phyloP scores from a whole-genome alignment of 1,284 basidiomycete genomes.

The Ustilago hordei region DNA sequence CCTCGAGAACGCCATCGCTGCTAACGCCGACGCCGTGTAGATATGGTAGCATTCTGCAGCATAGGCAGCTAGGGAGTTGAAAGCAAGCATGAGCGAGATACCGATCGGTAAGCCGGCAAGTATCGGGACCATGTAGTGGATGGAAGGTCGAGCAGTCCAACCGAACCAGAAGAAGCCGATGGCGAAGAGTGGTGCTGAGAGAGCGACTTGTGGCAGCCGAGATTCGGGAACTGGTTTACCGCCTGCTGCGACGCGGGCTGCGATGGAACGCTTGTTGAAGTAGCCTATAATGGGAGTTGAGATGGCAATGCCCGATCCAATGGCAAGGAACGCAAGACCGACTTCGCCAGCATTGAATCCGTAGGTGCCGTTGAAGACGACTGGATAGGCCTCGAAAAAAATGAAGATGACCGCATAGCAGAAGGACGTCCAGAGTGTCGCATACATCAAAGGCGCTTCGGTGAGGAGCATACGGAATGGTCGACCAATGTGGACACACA shows the following conservation, averaged over 20 bases:
- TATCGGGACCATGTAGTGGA: conserved; percentile 51
- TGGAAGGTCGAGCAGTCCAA: conserved; percentile 42
- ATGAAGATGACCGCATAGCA: conserved; percentile 52
- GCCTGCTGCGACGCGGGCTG: conserved; percentile 24
- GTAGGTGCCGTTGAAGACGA: conserved; percentile 44
- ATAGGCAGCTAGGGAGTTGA: conserved; percentile 49
- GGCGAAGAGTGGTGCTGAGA: conserved; percentile 37
- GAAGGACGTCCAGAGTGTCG: conserved; percentile 44
- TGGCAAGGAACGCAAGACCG: conserved; percentile 44
- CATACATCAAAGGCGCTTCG: conserved; percentile 47
- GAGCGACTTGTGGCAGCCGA: conserved; percentile 31
- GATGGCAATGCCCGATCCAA: conserved; percentile 44
- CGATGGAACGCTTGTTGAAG: conserved; percentile 40
- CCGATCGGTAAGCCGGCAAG: conserved; percentile 40
- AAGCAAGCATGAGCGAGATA: conserved; percentile 34
- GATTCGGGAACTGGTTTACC: conserved; percentile 43
- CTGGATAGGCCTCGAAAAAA: conserved; percentile 54
- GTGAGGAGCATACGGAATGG: conserved; percentile 49
- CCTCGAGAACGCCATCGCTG: conserved; percentile 49
- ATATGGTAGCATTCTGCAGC: conserved; percentile 49
- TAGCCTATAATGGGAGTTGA: conserved; percentile 37
- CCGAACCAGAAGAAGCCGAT: conserved; percentile 54
- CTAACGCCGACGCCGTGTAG: conserved; percentile 49
- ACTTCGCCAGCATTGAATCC: conserved; percentile 53
- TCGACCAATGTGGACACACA: conserved; percentile 36